phyloP scores from a whole-genome alignment of 2,329 filamentous ascomycete species.

The Pseudocercospora macadamiae region DNA sequence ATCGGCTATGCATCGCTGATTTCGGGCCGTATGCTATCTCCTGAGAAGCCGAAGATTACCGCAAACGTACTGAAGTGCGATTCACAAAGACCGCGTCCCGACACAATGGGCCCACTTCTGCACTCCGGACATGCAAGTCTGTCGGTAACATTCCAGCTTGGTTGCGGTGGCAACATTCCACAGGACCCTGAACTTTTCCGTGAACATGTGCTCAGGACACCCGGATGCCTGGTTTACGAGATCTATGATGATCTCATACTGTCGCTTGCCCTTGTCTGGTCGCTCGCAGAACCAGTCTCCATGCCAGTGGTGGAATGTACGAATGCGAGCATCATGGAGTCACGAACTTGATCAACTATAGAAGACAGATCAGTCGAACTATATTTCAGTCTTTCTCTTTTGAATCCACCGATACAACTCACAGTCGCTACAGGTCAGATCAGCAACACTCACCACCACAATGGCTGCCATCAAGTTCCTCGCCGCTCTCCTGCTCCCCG shows the following conservation, averaged over 20 bases:
- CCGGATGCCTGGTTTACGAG: too few relatives aligned
- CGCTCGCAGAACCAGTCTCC: background rate
- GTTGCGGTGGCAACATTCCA: slow-evolving; percentile 6
- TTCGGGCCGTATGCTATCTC: background rate
- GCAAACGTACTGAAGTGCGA: background rate
- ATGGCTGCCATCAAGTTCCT: slow-evolving; percentile 15
- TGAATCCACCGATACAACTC: background rate
- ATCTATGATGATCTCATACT: too few relatives aligned
- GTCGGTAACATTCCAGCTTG: slow-evolving; percentile 4
- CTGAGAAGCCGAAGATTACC: background rate
- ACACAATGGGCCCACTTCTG: background rate
- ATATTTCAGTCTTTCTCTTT: background rate
- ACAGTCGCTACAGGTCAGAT: slow-evolving; percentile 1
- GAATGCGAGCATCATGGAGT: slow-evolving; percentile 2
- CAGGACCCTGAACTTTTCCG: background rate
- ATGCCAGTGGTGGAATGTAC: slow-evolving; percentile 16
- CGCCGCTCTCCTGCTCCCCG: slow-evolving; percentile 9
- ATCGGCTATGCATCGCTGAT: background rate
- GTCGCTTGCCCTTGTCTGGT: too few relatives aligned
- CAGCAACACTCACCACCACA: background rate
- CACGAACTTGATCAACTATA: slow-evolving; percentile 1
- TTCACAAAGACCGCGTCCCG: background rate
- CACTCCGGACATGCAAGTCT: background rate
- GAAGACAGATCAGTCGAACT: background rate
- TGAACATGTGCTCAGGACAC: background rate